phyloP scores from a whole-genome alignment of 345 rosid genomes.

The Gossypium rotundifolium region DNA sequence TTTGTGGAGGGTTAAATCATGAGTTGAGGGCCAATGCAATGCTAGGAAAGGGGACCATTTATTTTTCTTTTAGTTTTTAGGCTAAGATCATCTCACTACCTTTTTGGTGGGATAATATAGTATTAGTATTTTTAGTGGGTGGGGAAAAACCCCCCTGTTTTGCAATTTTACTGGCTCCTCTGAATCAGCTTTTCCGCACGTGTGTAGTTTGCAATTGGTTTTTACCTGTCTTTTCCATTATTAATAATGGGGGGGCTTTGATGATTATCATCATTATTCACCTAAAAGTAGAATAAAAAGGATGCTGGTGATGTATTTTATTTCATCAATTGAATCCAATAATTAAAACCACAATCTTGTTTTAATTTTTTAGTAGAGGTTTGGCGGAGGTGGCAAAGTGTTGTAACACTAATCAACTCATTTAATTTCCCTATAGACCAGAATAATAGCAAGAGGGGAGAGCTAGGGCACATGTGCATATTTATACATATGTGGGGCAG shows the following conservation, averaged over 20 bases:
- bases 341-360: background rate
- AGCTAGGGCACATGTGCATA: background rate
- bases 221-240: constrained; percentile 9
- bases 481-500: no score
- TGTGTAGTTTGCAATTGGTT: constrained; percentile 8
- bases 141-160: background rate
- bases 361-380: background rate
- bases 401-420: background rate
- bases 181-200: constrained; percentile 15
- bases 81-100: background rate
- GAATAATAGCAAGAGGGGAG: background rate
- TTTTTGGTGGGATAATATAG: constrained; percentile 2
- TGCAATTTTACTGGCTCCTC: background rate
- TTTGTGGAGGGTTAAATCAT: constrained; percentile 23
- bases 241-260: constrained; percentile 10
- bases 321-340: background rate
- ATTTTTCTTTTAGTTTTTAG: background rate
- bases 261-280: constrained; percentile 14
- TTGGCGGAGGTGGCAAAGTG: background rate
- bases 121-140: constrained; percentile 2
- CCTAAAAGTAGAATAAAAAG: background rate
- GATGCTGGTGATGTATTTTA: background rate
- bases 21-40: background rate
- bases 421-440: background rate
- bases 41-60: constrained; percentile 7